Percentiles rank a stretch among this genome's conserved stretches.
These are phyloP conservation scores for Leishmania major DNA, from an alignment of 208 protist genomes.

Conservation along the genomic window DNA sequence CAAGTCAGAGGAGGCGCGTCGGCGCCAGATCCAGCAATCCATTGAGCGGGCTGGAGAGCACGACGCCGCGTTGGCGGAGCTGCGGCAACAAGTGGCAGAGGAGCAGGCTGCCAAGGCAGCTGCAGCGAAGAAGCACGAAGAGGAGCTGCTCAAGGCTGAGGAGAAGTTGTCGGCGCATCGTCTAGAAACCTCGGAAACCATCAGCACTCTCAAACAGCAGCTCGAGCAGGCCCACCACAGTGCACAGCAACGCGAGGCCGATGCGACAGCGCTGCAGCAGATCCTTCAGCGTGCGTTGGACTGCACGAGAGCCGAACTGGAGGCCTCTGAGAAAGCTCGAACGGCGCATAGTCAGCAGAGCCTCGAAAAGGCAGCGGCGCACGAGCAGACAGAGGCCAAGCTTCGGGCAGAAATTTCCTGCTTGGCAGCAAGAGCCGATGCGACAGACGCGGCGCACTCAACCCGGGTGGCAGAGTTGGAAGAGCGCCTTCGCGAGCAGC, in stretches of 20 bases:
- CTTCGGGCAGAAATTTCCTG: not conserved
- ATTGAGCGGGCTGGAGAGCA: not conserved
- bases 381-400: conserved; percentile 1
- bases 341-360: conserved; percentile 6
- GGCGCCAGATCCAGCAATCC: not conserved
- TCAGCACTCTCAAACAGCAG: not conserved
- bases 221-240: conserved; percentile 2
- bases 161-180: not conserved
- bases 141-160: conserved; percentile 9
- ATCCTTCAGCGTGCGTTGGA: not conserved
- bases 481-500: not conserved
- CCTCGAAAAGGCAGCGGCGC: conserved; percentile 6
- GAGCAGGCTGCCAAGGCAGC: not conserved
- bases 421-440: not conserved
- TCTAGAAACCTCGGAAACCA: not conserved
- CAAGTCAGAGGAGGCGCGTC: conserved; percentile 1
- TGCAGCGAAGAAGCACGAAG: not conserved
- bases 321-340: conserved; percentile 13
- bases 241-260: not conserved
- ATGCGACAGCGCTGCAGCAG: not conserved
- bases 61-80: not conserved
- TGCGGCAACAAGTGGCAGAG: conserved; percentile 1
- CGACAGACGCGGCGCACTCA: not conserved
- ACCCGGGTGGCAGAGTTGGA: not conserved
- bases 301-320: not conserved